Conservation (phyloP, 2,329 filamentous ascomycete genomes). For the Scedosporium boydii region DNA sequence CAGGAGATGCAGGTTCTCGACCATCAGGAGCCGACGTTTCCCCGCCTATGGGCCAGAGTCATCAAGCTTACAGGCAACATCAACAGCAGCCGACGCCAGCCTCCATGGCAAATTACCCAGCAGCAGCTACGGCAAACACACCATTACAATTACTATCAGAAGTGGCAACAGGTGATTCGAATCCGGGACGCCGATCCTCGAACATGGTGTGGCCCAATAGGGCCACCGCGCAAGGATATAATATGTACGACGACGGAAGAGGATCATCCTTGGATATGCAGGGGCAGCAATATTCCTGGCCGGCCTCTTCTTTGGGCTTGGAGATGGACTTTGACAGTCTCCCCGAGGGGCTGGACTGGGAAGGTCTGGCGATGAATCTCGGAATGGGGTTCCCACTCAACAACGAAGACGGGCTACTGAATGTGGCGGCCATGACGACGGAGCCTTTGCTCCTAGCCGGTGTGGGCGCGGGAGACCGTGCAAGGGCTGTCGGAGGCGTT, state of each 20-base stretch:
- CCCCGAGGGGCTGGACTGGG: constrained; percentile 9
- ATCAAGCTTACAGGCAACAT: background rate
- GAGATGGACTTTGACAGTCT: constrained; percentile 1
- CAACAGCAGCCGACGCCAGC: background rate
- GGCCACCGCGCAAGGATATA: background rate
- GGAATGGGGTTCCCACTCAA: constrained; percentile 9
- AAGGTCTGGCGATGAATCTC: constrained; percentile 10
- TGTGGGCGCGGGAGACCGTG: background rate
- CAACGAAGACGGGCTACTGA: constrained; percentile 4
- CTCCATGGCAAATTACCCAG: constrained; percentile 14
- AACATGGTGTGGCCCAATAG: background rate
- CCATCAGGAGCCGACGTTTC: background rate
- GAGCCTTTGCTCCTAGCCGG: constrained; percentile 5
- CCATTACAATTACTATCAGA: constrained; percentile 48
- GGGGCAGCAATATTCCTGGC: background rate
- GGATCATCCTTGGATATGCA: background rate
- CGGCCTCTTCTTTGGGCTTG: background rate
- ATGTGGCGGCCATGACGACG: background rate
- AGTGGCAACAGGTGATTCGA: constrained; percentile 32
- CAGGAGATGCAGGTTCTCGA: background rate
- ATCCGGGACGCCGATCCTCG: background rate
- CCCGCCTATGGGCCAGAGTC: background rate
- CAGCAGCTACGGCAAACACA: constrained; percentile 31
- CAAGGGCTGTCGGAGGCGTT: background rate
- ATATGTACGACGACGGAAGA: background rate